Percentiles rank a stretch among this genome's conserved stretches.
Evolutionary conservation across 371 early-diverging fungal species (phyloP).

Genomic region (Rhizomucor miehei): DNA sequence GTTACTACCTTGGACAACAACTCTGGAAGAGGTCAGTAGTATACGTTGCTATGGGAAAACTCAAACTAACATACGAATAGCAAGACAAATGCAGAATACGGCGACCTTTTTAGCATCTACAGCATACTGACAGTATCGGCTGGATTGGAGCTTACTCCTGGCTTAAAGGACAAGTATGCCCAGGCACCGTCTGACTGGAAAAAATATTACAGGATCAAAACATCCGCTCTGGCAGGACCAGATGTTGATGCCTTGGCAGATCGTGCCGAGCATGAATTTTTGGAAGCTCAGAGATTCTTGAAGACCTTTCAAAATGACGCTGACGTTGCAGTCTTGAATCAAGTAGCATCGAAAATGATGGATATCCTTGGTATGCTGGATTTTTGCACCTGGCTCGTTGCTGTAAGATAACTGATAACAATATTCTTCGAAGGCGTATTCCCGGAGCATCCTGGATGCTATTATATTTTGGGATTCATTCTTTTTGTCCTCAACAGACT

Average conservation of each 20-base stretch:
- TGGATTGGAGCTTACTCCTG: conserved; percentile 45
- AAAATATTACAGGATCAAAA: conserved; percentile 36
- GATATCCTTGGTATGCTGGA: conserved; percentile 45
- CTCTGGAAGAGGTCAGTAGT: background rate
- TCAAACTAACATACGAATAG: conserved; percentile 14
- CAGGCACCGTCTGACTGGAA: conserved; percentile 47
- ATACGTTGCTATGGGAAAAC: background rate
- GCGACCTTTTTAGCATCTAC: conserved; percentile 52
- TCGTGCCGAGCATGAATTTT: conserved; percentile 46
- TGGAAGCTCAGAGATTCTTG: conserved; percentile 38
- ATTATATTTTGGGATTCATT: conserved; percentile 53
- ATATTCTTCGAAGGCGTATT: no score
- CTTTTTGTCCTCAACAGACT: conserved; percentile 49
- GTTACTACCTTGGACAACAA: background rate
- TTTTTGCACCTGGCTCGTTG: background rate
- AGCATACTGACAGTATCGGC: conserved; percentile 37
- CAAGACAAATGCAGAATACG: conserved; percentile 52
- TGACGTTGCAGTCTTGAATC: conserved; percentile 38
- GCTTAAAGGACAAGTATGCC: conserved; percentile 33
- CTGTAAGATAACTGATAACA: no score
- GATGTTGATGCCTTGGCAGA: conserved; percentile 31
- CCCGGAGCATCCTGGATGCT: conserved; percentile 56
- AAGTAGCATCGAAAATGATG: conserved; percentile 53
- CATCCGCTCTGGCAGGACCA: conserved; percentile 23
- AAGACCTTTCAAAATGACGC: conserved; percentile 42